A percentile compares a stretch with the other conserved stretches of the same genome.
These are phyloP conservation scores for Trametes pubescens DNA, from an alignment of 1,284 basidiomycete species.

Conservation along the genomic window DNA sequence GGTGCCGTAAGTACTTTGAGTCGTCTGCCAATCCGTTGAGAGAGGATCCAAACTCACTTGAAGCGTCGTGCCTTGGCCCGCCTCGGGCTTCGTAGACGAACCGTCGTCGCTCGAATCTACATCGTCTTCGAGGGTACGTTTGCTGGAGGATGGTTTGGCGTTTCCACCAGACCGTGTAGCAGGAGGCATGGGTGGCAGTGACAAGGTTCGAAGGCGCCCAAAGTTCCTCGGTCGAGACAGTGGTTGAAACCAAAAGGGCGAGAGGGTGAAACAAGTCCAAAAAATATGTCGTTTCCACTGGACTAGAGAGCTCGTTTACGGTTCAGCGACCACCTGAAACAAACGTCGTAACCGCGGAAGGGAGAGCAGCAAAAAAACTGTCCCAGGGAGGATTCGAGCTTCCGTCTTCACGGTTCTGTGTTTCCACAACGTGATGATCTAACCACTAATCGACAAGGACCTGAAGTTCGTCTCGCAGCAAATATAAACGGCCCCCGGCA, in stretches of 20 bases:
- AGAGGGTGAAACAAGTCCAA: no score
- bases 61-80: background rate
- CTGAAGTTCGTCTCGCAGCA: background rate
- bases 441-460: conserved; percentile 45
- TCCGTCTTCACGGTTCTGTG: conserved; percentile 32
- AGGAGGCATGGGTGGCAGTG: background rate
- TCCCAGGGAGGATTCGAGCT: conserved; percentile 35
- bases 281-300: no score
- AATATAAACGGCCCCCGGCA: no score
- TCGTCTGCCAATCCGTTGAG: background rate
- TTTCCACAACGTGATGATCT: conserved; percentile 43
- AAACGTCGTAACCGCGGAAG: background rate
- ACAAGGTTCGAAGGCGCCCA: no score
- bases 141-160: conserved; percentile 20
- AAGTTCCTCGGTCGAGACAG: no score
- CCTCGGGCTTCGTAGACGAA: background rate
- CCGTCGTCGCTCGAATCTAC: background rate
- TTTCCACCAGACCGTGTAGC: conserved; percentile 6
- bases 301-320: no score
- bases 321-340: background rate
- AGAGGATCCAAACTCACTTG: background rate
- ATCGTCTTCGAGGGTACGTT: background rate
- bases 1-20: background rate
- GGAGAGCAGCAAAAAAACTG: background rate
- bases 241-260: no score